A percentile compares a stretch with the other conserved stretches of the same genome.
Conservation (phyloP, 495 filamentous ascomycete genomes). For the Aspergillus sparsus region DNA sequence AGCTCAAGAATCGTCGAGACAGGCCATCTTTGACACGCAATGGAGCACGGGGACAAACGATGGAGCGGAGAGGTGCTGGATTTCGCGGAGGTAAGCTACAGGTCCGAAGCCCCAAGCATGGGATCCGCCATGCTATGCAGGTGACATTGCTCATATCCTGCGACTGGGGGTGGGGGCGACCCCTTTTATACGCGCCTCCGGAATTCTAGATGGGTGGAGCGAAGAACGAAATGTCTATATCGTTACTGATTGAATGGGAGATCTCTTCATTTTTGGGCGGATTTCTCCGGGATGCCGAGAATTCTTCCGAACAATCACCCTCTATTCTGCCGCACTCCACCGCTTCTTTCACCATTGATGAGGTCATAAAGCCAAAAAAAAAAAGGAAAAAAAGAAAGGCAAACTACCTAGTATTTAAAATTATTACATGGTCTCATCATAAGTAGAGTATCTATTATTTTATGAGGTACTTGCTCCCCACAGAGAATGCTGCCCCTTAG, state of each 20-base stretch:
- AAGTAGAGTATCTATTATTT: no score
- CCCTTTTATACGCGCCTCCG: conserved; percentile 6
- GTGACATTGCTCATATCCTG: conserved; percentile 53
- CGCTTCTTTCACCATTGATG: no score
- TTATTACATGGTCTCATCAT: no score
- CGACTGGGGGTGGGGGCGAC: conserved; percentile 18
- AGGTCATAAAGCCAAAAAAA: no score
- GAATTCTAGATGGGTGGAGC: neutral
- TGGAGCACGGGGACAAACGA: conserved; percentile 27
- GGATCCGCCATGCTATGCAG: conserved; percentile 47
- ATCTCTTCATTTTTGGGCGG: conserved; percentile 3
- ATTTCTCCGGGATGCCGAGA: conserved; percentile 23
- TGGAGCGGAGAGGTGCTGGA: conserved; percentile 20
- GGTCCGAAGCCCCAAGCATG: conserved; percentile 44
- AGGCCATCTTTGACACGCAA: conserved; percentile 24
- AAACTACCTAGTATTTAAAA: no score
- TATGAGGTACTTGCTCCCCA: no score
- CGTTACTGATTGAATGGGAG: neutral
- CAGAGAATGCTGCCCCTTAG: conserved; percentile 19
- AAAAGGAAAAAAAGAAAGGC: no score
- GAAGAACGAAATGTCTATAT: neutral
- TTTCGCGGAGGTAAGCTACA: conserved; percentile 30
- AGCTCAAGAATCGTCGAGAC: conserved; percentile 22
- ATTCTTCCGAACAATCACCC: conserved; percentile 19
- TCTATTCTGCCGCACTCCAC: no score